These are phyloP conservation scores for Capsicum baccatum DNA, from an alignment of 257 asterid species.

Conservation along the genomic window DNA sequence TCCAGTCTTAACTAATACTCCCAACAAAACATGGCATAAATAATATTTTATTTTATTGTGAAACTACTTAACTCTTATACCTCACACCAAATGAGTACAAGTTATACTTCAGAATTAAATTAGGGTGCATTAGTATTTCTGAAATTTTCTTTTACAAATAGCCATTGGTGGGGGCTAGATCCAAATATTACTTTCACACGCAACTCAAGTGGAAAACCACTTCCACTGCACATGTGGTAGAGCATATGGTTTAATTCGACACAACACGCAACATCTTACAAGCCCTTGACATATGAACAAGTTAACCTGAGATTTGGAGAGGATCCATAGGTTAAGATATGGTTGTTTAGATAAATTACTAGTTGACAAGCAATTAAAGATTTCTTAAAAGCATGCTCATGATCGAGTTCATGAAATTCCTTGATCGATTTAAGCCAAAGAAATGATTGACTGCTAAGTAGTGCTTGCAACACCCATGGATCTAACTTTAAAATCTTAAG, in stretches of 20 bases:
- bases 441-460: slow-evolving; percentile 89
- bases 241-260: no score
- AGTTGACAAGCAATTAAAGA: slow-evolving; percentile 61
- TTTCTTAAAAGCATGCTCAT: slow-evolving; percentile 62
- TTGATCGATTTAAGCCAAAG: slow-evolving; percentile 84
- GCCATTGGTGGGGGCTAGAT: slow-evolving; percentile 74
- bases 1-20: no score
- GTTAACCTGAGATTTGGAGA: slow-evolving; percentile 73
- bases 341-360: slow-evolving; percentile 73
- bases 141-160: slow-evolving; percentile 34
- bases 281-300: no score
- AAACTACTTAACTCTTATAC: no score
- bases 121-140: no score
- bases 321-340: slow-evolving; percentile 84
- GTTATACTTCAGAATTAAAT: no score
- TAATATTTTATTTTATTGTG: no score
- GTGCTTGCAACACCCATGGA: slow-evolving; percentile 92
- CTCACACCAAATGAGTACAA: no score
- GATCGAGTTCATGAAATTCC: slow-evolving; percentile 63
- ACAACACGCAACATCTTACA: no score
- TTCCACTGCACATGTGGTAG: no score
- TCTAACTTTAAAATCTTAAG: slow-evolving; percentile 41
- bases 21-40: no score
- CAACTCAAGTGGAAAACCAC: slow-evolving; percentile 22
- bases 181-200: slow-evolving; percentile 88